A percentile compares a stretch with the other conserved stretches of the same genome.
Conservation (phyloP, 2,329 filamentous ascomycete genomes). For the Colletotrichum trifolii region DNA sequence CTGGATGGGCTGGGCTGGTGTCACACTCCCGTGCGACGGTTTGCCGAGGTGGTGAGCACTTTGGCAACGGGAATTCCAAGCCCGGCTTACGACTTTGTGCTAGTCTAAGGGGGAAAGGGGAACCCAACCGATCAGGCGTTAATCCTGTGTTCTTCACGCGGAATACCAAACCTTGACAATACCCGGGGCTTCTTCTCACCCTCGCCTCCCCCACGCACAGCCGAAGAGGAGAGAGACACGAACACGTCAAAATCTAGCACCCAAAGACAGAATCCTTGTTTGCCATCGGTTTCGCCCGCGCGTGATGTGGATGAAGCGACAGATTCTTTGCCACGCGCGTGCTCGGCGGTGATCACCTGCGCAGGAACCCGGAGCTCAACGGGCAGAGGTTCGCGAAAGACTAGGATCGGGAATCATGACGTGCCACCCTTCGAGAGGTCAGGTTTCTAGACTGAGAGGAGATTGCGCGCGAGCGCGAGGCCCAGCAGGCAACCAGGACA, state of each 20-base stretch:
- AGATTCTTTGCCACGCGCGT: constrained; percentile 2
- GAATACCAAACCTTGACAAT: constrained; percentile 8
- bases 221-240: constrained; percentile 12
- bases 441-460: too few species aligned
- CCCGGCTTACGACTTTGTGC: constrained; percentile 1
- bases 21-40: constrained; percentile 27
- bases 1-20: constrained; percentile 2
- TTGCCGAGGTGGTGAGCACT: constrained; percentile 27
- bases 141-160: constrained; percentile 2
- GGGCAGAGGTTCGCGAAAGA: constrained; percentile 6
- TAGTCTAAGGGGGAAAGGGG: background rate
- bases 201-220: background rate
- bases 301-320: constrained; percentile 16
- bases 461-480: background rate
- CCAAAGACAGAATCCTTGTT: too few species aligned
- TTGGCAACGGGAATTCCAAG: constrained; percentile 14
- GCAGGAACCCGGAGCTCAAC: constrained; percentile 44
- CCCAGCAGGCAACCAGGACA: background rate
- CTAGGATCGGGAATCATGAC: constrained; percentile 15
- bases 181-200: background rate
- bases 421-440: constrained; percentile 21
- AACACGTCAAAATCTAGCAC: constrained; percentile 2
- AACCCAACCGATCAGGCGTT: background rate
- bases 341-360: constrained; percentile 42
- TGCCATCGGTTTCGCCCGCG: constrained; percentile 13